Percentiles rank a stretch among this genome's conserved stretches.
phyloP scores from a whole-genome alignment of 2,329 filamentous ascomycete species.

The Sporothrix pseudoabietina region DNA sequence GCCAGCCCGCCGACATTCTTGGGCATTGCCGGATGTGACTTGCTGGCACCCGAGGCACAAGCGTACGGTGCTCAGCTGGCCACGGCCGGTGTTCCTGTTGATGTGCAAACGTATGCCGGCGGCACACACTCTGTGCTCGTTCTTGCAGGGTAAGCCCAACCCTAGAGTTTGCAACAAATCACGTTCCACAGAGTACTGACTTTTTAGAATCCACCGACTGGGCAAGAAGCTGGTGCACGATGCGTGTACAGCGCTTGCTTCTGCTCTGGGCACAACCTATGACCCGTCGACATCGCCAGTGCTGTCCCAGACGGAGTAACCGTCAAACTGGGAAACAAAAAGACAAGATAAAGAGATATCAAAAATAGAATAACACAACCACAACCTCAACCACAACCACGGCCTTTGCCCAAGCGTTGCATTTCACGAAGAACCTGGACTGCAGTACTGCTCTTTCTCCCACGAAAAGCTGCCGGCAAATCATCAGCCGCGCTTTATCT shows the following conservation, averaged over 20 bases:
- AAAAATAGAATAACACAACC: too few relatives aligned
- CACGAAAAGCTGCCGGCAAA: not conserved
- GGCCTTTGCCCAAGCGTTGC: not conserved
- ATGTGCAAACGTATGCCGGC: slow-evolving; percentile 43
- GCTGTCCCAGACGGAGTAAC: slow-evolving; percentile 20
- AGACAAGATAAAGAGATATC: not conserved
- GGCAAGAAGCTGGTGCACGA: slow-evolving; percentile 30
- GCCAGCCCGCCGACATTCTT: slow-evolving; percentile 53
- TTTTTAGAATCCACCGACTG: slow-evolving; percentile 25
- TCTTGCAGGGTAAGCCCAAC: slow-evolving; percentile 13
- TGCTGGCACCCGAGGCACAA: slow-evolving; percentile 58
- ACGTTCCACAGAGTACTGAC: not conserved
- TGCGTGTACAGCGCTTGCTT: slow-evolving; percentile 21
- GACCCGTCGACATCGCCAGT: slow-evolving; percentile 24
- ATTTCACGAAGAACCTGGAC: not conserved
- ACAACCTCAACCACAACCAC: not conserved
- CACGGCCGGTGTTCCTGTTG: slow-evolving; percentile 50
- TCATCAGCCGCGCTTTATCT: not conserved
- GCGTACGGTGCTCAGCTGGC: slow-evolving; percentile 53
- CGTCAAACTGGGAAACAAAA: not conserved
- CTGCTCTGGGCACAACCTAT: slow-evolving; percentile 23
- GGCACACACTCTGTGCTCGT: slow-evolving; percentile 32
- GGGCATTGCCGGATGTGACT: slow-evolving; percentile 58
- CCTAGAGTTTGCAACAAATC: too few relatives aligned
- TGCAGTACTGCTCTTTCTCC: not conserved